Evolutionary conservation across 257 asterid genomes (phyloP), one percentile per base, ranked within the genome.

Genomic region (Haberlea rhodopensis): DNA sequence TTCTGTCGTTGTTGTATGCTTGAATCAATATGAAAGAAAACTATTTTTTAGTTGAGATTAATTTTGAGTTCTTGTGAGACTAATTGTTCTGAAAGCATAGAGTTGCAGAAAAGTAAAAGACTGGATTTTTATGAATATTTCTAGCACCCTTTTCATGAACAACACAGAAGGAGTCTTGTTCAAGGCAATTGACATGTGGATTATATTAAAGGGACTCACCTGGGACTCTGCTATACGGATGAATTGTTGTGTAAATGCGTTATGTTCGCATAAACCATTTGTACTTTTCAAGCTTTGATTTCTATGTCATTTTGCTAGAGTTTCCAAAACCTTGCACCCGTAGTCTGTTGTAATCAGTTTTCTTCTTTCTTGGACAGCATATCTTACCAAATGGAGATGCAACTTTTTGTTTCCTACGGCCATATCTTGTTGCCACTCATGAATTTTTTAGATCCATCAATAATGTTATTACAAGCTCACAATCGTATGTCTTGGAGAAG

Each of bases 381-480:
- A 43, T 43, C 18, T 43, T 43, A 5, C 15, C 5, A 15, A 15
- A 4, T 4, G 19, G 19, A 15, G 18, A 15, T 0, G 18, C 49
- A 43, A 43, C 7, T 26, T 60, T 61, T 18, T 1, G 5, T 8
- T 11, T 11, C 0, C 9, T 43, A n/a, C 91, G 19, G 5, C 24
- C 28, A 29, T 10, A 37, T 53, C 46, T 24, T 25, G 15, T 63
- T 56, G 32, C 20, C 26, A 3, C 52, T 53, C 60, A 60, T 21
- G 31, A 53, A 25, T 45, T 28, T 55, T 43, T 60, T 45, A 43
- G 4, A 19, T 26, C 46, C 31, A 7, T 60, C 37, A 53, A 26
- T 27, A 53, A 40, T 61, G 16, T 51, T 60, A 19, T 46, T 58
- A 52, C 51, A 45, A 6, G 52, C 46, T 69, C 8, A 43, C 51